Evolutionary conservation across 176 grass and related monocot species (phyloP), one percentile per base, ranked within the genome.

Genomic region (Luzula sylvatica): DNA sequence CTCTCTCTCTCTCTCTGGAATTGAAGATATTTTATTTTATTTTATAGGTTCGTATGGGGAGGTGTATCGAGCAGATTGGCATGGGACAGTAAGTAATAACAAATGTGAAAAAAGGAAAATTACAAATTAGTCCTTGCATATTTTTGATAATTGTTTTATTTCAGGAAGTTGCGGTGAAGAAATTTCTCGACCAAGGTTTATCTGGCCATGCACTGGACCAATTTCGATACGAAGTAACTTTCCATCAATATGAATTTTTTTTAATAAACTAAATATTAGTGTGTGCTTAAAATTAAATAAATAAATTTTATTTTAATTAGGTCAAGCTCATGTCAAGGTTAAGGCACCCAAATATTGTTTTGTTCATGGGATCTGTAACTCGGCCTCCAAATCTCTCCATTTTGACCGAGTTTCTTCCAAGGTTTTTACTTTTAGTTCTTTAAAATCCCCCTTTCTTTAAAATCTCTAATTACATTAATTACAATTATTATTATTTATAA

Each of bases 91-190:
- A 83, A 90, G 85, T 74, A 20, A 20, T 69, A 45, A 69, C 62
- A 59, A n/a, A 56, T 59, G 58, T 51, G 65, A 38, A 45, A 21
- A n/a, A 55, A 35, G 7, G 29, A 49, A 26, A 23, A n/a, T 42
- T 15, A 42, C 20, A 35, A 60, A 44, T 60, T 21, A 45, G 38
- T 42, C 20, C 38, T 35, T 60, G 8, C 15, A 26, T 46, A 49
- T 20, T 29, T n/a, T 48, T 11, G 19, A 32, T 64, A 21, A 3
- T 59, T 46, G 8, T 55, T 29, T 69, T 55, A 63, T 70, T 25
- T 24, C 77, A 98, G 92, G 92, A 98, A 65, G 92, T 98, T 83
- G 92, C 92, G 3, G 85, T 98, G 40, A 98, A 98, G 68, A 98
- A 98, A 67, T 98, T 98, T 61, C 78, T 98, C 70, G 85, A 90